Base-by-base conservation (phyloP, 1,139 yeast genomes). In the Geotrichum candidum region DNA sequence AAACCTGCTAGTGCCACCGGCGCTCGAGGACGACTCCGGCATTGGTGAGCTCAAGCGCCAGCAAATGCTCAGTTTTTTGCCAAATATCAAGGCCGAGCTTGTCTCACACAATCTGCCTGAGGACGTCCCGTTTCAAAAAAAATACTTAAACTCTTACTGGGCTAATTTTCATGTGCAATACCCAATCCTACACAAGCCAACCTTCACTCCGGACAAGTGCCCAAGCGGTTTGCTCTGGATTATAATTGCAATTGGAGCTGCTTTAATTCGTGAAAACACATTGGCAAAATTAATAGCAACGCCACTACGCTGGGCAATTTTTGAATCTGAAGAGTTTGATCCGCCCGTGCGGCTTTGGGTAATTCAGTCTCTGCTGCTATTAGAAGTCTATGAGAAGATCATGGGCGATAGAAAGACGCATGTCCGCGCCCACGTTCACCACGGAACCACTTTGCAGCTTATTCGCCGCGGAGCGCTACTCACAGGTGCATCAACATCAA, bases 371-470 rank as follows among this genome's bases (percentile, higher is more conserved):
- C 75, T 88, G 58, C 75, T 85, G 59, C 69, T 88, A 61, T 72
- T 88, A 46, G 92, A 87, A 69, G 80, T 83, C 69, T 84, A 81
- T 64, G 96, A 89, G 68, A 86, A 88, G 71, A 80, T 86, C 58
- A 82, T 85, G 67, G 72, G 83, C 0, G 68, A 74, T 13, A 74
- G 85, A 57, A 67, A 68, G 51, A 61, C 86, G 67, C 95, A 88
- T 69, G 95, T 88, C 70, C 73, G 96, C 56, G 89, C 89, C 0
- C 88, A 85, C 69, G 76, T 88, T 13, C 94, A 88, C 69, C 91
- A 88, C 69, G 94, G 91, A 1, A 82, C 91, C 0, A 84, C 89
- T 0, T 84, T 87, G 25, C 95, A 88, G 72, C 74, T 89, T 61
- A 74, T 89, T 56, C 77, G 92, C 64, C 78, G 96, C 68, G 84